phyloP scores from a whole-genome alignment of 495 filamentous ascomycete genomes.

The Neurospora pannonica region DNA sequence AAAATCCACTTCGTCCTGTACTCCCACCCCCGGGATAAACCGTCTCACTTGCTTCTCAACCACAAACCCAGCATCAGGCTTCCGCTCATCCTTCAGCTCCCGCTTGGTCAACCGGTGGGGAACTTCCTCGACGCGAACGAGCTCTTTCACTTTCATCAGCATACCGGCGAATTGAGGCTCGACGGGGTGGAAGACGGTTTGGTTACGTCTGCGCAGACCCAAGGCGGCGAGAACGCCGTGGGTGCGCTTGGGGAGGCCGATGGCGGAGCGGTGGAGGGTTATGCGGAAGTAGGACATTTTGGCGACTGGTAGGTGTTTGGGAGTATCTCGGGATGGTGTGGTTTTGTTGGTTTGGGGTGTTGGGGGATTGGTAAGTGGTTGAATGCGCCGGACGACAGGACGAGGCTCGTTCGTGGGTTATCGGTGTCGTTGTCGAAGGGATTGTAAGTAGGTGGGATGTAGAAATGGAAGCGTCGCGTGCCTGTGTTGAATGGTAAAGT shows the following conservation, averaged over 20 bases:
- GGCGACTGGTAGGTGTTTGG: too few relatives aligned
- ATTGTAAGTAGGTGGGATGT: background rate
- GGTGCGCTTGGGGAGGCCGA: slow-evolving; percentile 78
- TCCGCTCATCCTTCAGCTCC: slow-evolving; percentile 64
- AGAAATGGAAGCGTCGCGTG: background rate
- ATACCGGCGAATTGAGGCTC: slow-evolving; percentile 77
- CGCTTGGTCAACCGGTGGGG: slow-evolving; percentile 56
- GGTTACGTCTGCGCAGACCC: slow-evolving; percentile 78
- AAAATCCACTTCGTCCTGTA: background rate
- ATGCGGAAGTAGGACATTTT: slow-evolving; percentile 91
- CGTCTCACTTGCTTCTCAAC: slow-evolving; percentile 49
- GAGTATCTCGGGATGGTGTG: too few relatives aligned
- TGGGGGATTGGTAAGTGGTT: background rate
- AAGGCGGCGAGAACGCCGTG: slow-evolving; percentile 80
- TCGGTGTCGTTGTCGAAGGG: background rate
- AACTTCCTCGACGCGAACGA: slow-evolving; percentile 81
- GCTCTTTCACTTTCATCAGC: slow-evolving; percentile 96
- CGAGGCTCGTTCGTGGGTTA: background rate
- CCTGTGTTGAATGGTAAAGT: background rate
- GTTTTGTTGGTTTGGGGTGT: too few relatives aligned
- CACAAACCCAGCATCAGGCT: slow-evolving; percentile 77
- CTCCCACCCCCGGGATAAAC: background rate
- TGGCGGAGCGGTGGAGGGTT: slow-evolving; percentile 84
- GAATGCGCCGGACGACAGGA: background rate
- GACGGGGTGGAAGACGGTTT: slow-evolving; percentile 87